These are phyloP conservation scores for Trichophyton mentagrophytes DNA, from an alignment of 2,329 filamentous ascomycete genomes.

Conservation along the genomic window DNA sequence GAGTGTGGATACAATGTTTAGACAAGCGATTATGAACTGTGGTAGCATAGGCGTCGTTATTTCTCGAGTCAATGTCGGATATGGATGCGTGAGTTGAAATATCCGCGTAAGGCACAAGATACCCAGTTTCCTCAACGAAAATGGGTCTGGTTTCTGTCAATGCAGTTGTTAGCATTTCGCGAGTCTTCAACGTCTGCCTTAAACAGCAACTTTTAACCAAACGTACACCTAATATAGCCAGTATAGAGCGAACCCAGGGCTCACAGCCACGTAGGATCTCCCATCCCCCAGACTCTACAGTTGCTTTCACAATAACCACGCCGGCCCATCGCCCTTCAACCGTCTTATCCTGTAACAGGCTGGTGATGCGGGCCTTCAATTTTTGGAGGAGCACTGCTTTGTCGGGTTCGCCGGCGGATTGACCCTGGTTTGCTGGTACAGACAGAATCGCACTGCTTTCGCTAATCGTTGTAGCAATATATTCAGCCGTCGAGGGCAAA, in stretches of 20 bases:
- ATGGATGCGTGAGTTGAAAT: conserved; percentile 68
- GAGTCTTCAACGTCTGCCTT: neutral
- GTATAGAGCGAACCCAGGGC: conserved; percentile 63
- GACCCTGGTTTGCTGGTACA: conserved; percentile 43
- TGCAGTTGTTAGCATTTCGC: neutral
- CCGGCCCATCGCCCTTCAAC: conserved; percentile 65
- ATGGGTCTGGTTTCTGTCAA: conserved; percentile 59
- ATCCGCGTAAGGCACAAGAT: conserved; percentile 70
- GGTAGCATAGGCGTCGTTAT: conserved; percentile 74
- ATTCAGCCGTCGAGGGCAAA: conserved; percentile 59
- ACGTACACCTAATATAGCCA: conserved; percentile 58
- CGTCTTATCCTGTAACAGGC: conserved; percentile 64
- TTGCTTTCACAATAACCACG: conserved; percentile 64
- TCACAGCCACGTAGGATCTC: conserved; percentile 61
- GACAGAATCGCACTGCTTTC: conserved; percentile 51
- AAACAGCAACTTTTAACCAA: neutral
- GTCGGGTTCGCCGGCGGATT: conserved; percentile 52
- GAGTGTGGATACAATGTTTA: conserved; percentile 50
- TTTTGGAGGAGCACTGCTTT: conserved; percentile 59
- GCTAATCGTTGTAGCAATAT: conserved; percentile 47
- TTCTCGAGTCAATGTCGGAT: conserved; percentile 71
- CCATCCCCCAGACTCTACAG: conserved; percentile 72
- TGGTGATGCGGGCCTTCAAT: conserved; percentile 63
- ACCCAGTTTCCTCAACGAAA: conserved; percentile 61
- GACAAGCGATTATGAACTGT: conserved; percentile 57